phyloP scores from a whole-genome alignment of 2,329 filamentous ascomycete species.

The Zymoseptoria crescenta region DNA sequence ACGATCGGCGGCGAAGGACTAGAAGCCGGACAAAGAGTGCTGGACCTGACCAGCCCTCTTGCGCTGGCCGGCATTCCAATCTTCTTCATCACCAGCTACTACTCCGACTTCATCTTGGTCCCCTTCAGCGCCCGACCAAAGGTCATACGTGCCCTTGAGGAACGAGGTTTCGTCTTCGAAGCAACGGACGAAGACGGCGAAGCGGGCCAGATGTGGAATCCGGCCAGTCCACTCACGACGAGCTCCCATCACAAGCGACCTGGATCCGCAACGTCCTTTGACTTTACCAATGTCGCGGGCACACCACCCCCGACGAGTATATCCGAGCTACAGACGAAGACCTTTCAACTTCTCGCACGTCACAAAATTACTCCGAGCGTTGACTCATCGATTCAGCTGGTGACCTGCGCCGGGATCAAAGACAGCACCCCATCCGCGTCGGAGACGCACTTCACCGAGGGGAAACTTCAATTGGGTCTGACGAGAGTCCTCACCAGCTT shows the following conservation, averaged over 20 bases:
- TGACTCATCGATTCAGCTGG: constrained; percentile 59
- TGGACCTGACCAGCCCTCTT: constrained; percentile 83
- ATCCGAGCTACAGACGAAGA: constrained; percentile 71
- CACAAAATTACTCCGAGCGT: constrained; percentile 67
- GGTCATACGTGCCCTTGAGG: constrained; percentile 68
- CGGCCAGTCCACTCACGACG: constrained; percentile 48
- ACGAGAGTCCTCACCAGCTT: constrained; percentile 41
- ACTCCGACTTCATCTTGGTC: constrained; percentile 92
- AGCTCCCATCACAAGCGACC: constrained; percentile 43
- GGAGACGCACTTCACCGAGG: constrained; percentile 29
- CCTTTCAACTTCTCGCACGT: constrained; percentile 74
- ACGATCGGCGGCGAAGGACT: constrained; percentile 84
- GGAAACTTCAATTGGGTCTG: constrained; percentile 41
- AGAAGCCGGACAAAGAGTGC: constrained; percentile 81
- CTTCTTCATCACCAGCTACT: constrained; percentile 98
- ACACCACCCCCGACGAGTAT: constrained; percentile 73
- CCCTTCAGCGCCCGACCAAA: constrained; percentile 64
- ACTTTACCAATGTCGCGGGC: constrained; percentile 39
- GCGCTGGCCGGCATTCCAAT: constrained; percentile 90
- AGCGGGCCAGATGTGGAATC: constrained; percentile 41
- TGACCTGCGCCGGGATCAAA: constrained; percentile 69
- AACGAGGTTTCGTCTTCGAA: constrained; percentile 77
- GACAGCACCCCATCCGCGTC: constrained; percentile 30
- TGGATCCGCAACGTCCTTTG: constrained; percentile 38
- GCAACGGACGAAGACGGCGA: constrained; percentile 43